phyloP scores from a whole-genome alignment of 805 yeast species.

The Yarrowia porcina region DNA sequence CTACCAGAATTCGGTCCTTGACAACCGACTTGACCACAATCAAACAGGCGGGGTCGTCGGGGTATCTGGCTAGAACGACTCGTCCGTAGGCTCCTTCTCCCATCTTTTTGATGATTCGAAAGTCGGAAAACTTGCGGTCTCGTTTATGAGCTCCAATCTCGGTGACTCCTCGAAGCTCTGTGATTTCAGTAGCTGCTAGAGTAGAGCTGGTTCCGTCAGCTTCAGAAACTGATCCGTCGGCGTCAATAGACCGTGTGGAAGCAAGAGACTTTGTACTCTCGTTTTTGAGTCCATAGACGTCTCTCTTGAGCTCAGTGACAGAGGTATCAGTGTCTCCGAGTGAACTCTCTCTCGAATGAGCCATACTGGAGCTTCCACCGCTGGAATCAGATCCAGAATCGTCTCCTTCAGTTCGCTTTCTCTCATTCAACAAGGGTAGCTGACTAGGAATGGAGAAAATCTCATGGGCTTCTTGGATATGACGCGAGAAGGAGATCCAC shows the following conservation, averaged over 20 bases:
- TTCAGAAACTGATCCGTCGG: background rate
- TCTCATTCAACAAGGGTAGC: conserved; percentile 43
- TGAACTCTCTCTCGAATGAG: background rate
- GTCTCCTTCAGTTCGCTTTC: background rate
- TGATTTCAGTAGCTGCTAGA: conserved; percentile 25
- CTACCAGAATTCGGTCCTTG: conserved; percentile 89
- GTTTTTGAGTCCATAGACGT: background rate
- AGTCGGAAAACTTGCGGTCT: conserved; percentile 68
- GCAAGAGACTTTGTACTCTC: background rate
- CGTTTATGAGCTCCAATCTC: conserved; percentile 66
- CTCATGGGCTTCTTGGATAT: conserved; percentile 32
- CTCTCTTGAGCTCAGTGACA: background rate
- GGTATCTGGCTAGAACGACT: conserved; percentile 74
- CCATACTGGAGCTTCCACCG: background rate
- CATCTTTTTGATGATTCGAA: conserved; percentile 66
- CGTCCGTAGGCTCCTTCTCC: conserved; percentile 98
- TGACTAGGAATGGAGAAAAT: conserved; percentile 52
- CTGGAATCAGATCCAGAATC: background rate
- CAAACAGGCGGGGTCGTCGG: conserved; percentile 56
- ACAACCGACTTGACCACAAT: conserved; percentile 85
- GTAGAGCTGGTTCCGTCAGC: background rate
- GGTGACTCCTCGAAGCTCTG: conserved; percentile 34
- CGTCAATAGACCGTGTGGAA: background rate
- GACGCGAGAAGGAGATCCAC: conserved; percentile 84
- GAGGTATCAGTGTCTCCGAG: background rate